Evolutionary conservation across 2,329 filamentous ascomycete genomes (phyloP), one percentile per base, ranked within the genome.

Genomic region (Fusarium staphyleae): DNA sequence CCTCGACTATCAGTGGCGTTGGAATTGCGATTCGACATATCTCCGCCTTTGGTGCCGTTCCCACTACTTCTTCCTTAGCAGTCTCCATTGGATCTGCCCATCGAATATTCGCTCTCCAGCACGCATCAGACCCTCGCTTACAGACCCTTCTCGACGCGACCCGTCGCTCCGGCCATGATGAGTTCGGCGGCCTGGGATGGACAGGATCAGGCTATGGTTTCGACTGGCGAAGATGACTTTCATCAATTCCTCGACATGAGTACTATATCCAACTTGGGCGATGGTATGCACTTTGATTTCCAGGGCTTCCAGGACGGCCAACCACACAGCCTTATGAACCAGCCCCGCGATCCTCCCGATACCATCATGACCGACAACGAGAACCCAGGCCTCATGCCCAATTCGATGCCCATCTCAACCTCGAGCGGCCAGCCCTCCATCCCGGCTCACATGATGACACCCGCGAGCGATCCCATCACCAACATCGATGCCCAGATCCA

Each of bases 401-500:
- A 70, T 45, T 62, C 62, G 43, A 71, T 81, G 66, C 77, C 66
- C 37, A 81, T 85, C 70, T 78, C 81, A 7, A 77, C 75, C 5
- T 74, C 76, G 15, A 66, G 75, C 11, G 62, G 70, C 8, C 81
- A 82, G 48, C 63, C 79, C 34, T 66, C 77, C 3, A 77, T 85
- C 15, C 70, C 80, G 22, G 74, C 77, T 12, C 74, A 77, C 51
- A 74, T 76, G 65, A 80, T 78, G 52, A 73, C 71, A 37, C 73
- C 69, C 11, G 74, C 81, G 18, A 76, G 70, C 62, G 82, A 85
- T 56, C 74, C 81, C 54, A 81, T 87, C 47, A 79, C 79, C 29
- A 81, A 83, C 48, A 78, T 88, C 60, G 85, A 88, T 68, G 84
- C 84, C 28, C 85, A 88, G 69, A 87, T 88, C 52, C 83, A 86